Evolutionary conservation across 805 yeast species (phyloP).

Genomic region (Grigorovia yakushimaensis): DNA sequence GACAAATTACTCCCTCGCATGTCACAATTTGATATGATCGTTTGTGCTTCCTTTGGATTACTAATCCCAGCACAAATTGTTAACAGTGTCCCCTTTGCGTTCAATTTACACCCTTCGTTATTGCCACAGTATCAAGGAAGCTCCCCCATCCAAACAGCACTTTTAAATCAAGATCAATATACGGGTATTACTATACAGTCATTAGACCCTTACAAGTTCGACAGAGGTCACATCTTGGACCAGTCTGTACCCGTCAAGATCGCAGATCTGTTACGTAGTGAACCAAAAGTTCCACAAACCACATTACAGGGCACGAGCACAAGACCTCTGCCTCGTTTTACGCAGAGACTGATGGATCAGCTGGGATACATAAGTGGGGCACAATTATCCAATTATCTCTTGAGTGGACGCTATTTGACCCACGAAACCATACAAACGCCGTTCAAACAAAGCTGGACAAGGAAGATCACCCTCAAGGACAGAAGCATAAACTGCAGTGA

Average conservation of each 20-base stretch:
- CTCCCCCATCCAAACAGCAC: constrained; percentile 76
- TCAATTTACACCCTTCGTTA: constrained; percentile 88
- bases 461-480: constrained; percentile 39
- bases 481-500: constrained; percentile 5
- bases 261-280: constrained; percentile 6
- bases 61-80: constrained; percentile 63
- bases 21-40: constrained; percentile 35
- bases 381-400: not conserved
- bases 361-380: constrained; percentile 50
- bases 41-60: constrained; percentile 89
- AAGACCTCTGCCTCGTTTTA: constrained; percentile 4
- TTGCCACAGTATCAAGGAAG: constrained; percentile 80
- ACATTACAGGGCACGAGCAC: not conserved
- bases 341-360: constrained; percentile 33
- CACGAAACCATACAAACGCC: not conserved
- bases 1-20: constrained; percentile 4
- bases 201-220: constrained; percentile 79
- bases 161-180: constrained; percentile 46
- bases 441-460: constrained; percentile 37
- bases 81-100: constrained; percentile 40
- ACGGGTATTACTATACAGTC: constrained; percentile 91
- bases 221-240: constrained; percentile 58
- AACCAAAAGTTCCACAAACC: constrained; percentile 12
- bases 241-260: constrained; percentile 36
- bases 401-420: not conserved